Base-by-base conservation (phyloP, 208 protist species). In the Acanthamoeba castellanii region DNA sequence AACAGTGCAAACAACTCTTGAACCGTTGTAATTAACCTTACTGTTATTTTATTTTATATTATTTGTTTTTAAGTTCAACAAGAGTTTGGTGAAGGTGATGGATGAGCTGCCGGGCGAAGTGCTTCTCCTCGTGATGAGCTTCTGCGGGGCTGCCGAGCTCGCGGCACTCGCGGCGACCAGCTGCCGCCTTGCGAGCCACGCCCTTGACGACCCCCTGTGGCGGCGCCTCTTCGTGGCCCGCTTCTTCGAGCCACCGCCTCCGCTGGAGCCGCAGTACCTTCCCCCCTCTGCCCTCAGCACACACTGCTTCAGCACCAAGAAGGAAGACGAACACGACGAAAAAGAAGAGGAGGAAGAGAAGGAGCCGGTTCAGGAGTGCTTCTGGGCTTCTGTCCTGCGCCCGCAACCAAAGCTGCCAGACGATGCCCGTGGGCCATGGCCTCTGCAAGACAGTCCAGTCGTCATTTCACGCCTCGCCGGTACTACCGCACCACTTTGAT, bases 211-310 rank as follows among this genome's bases (percentile, higher is more conserved):
- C 64, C 64, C 64, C 64, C 64, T 32, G 22, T 70, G 64, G 64
- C 64, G n/a, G 22, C 64, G 64, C 64, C 64, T 70, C n/a, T 70
- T 70, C 27, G 64, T 14, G 64, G 3, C 64, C 64, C 64, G 30
- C 27, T 70, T 70, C 64, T 70, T 70, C 64, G 64, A 70, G n/a
- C 64, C 64, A 16, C 64, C 64, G 64, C 64, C 64, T 32, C 64
- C 6, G 64, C 64, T 70, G 27, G 64, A 27, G n/a, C 64, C 64
- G 22, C 64, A 27, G 27, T 32, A 70, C 64, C 64, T 70, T 9
- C 64, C 27, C 64, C 27, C 64, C 64, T 70, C 27, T 70, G 61
- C 61, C 61, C 61, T 32, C 64, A 70, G 27, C 64, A 70, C n/a
- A 4, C 64, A 34, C 11, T 0, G 9, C 64, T 25, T 18, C 64